Conservation (phyloP, 106 monocot genomes). For the Apostasia shenzhenica region DNA sequence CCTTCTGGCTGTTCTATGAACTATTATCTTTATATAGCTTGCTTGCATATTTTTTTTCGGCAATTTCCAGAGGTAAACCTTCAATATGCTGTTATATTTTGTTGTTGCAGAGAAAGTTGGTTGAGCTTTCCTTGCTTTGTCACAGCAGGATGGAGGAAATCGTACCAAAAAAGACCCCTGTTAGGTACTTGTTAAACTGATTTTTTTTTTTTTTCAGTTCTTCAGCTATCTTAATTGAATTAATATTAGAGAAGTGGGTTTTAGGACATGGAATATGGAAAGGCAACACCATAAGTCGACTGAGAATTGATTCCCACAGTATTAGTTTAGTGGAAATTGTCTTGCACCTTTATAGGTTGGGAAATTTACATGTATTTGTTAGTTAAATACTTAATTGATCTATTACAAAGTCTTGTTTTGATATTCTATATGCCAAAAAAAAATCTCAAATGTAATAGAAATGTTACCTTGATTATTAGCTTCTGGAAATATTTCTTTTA, state of each 20-base stretch:
- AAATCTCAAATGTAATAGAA: no score
- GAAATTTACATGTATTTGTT: no score
- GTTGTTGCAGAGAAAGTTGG: slow-evolving; percentile 45
- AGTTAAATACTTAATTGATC: no score
- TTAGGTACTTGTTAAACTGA: slow-evolving; percentile 41
- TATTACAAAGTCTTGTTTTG: no score
- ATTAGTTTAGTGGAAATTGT: no score
- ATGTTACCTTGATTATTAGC: no score
- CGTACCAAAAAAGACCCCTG: slow-evolving; percentile 32
- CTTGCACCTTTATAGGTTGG: no score
- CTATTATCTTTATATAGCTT: neutral
- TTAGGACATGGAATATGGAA: neutral
- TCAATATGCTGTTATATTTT: neutral
- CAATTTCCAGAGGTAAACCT: neutral
- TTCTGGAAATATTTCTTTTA: no score
- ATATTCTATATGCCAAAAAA: no score
- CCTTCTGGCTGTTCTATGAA: neutral
- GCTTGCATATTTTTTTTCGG: neutral
- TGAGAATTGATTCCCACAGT: no score
- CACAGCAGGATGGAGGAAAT: slow-evolving; percentile 92
- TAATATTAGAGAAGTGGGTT: neutral
- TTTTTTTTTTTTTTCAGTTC: neutral
- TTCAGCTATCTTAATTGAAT: neutral
- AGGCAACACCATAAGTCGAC: neutral
- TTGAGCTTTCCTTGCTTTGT: slow-evolving; percentile 61